Base-by-base conservation (phyloP, 192 early-diverging fungal genomes). In the Spizellomyces punctatus region DNA sequence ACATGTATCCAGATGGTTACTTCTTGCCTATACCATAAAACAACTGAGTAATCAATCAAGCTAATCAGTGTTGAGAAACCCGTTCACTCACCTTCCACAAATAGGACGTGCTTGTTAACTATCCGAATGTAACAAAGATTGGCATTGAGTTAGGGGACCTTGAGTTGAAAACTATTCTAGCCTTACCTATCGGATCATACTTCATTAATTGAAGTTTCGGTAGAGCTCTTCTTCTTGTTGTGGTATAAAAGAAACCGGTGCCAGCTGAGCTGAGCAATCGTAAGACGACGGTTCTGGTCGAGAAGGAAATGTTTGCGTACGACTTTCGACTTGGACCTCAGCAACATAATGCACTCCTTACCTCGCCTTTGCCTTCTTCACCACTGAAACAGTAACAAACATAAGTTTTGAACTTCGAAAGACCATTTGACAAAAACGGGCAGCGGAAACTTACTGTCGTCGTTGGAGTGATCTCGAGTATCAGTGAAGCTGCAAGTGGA, bases 181-280 rank as follows among this genome's bases (percentile, higher is more conserved):
- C 16, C 73, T 54, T 84, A 92, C 90, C 91, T 67, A 88, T 82
- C 46, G 96, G 96, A 81, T 98, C 96, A 72, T 89, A 93, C 86
- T 98, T 98, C 89, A 93, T 93, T 73, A 94, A 86, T 44, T 89
- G 86, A 59, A 98, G 81, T 72, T 95, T 95, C 63, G 91, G 87
- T 41, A 89, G 83, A 41, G 91, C 83, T 62, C 91, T 83, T 69
- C 94, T 88, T 48, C 94, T 83, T 61, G 89, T 81, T 62, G 89
- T 93, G 7, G 91, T 92, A 75, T 93, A 93, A 77, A 92, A 96
- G 81, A 87, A 97, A 62, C 96, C 96, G 6, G 96, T 96, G 48
- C 94, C 93, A 44, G 95, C 96, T 10, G 89, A 83, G 59, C 90
- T 92, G 69, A 96, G 81, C 66, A 98, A 84, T 60, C 91, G 89